Percentiles rank a stretch among this genome's conserved stretches.
Evolutionary conservation across 2,329 filamentous ascomycete species (phyloP).

Genomic region (Arachnopeziza araneosa): DNA sequence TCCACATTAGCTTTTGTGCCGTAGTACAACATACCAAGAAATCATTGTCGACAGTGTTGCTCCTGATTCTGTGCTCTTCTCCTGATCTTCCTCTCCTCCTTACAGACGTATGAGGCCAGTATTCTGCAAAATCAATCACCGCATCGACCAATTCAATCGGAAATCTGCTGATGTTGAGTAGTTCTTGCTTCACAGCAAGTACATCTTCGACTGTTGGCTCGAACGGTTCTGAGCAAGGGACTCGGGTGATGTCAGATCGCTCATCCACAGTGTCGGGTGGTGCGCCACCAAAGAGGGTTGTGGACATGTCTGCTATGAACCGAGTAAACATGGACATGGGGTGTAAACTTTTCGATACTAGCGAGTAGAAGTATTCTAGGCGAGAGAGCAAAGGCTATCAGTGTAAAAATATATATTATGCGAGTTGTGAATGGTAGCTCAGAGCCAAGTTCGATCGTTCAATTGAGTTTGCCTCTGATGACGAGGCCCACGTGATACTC

Average conservation of each 20-base stretch:
- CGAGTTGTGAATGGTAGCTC: too few species aligned
- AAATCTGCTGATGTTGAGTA: conserved; percentile 39
- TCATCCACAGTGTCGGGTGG: background rate
- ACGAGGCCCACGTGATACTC: too few species aligned
- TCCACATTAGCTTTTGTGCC: background rate
- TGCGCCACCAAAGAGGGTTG: background rate
- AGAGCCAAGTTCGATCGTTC: too few species aligned
- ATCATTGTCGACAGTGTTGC: conserved; percentile 30
- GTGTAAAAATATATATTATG: too few species aligned
- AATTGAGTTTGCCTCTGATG: too few species aligned
- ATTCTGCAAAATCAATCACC: conserved; percentile 55
- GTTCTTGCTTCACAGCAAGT: conserved; percentile 41
- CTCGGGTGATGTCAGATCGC: too few species aligned
- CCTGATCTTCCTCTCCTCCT: conserved; percentile 18
- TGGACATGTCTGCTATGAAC: background rate
- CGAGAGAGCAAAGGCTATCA: too few species aligned
- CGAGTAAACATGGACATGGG: background rate
- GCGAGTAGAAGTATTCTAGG: background rate
- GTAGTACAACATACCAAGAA: conserved; percentile 35
- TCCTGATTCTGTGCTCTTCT: conserved; percentile 7
- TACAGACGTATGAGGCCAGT: conserved; percentile 48
- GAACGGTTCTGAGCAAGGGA: conserved; percentile 2
- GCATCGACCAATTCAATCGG: conserved; percentile 51
- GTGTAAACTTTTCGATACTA: background rate
- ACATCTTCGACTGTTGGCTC: conserved; percentile 45